Evolutionary conservation across 305 asterid genomes (phyloP).

Genomic region (Euphrasia arctica): DNA sequence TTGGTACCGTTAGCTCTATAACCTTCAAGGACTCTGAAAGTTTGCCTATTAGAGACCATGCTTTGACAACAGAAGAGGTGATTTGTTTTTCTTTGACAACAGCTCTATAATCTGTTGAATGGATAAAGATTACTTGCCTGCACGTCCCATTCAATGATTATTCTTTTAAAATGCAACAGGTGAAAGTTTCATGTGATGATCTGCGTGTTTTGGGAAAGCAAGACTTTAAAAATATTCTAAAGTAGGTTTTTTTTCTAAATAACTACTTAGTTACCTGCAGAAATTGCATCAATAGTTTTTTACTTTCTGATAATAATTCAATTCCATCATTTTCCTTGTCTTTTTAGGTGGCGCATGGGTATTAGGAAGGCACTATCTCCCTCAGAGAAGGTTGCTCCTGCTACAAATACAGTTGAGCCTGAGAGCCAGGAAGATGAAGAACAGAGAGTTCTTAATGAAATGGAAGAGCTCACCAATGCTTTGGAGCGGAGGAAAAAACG

Average conservation of each 20-base stretch:
- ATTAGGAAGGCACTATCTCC: slow-evolving; percentile 83
- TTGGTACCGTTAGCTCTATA: slow-evolving; percentile 82
- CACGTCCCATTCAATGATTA: not conserved
- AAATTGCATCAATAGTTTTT: not conserved
- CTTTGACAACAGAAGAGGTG: slow-evolving; percentile 88
- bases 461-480: slow-evolving; percentile 56
- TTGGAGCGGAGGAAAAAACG: slow-evolving; percentile 1
- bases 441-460: slow-evolving; percentile 47
- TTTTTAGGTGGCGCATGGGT: slow-evolving; percentile 75
- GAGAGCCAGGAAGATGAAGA: slow-evolving; percentile 15
- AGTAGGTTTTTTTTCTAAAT: slow-evolving; percentile 42
- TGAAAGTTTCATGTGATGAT: slow-evolving; percentile 84
- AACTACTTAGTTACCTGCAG: not conserved
- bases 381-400: slow-evolving; percentile 44
- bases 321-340: slow-evolving; percentile 16
- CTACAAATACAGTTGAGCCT: slow-evolving; percentile 35
- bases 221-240: slow-evolving; percentile 83
- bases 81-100: not conserved
- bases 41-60: slow-evolving; percentile 64
- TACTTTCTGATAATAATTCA: not conserved
- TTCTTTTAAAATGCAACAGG: slow-evolving; percentile 41
- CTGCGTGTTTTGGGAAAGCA: slow-evolving; percentile 89
- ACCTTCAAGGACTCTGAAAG: slow-evolving; percentile 65
- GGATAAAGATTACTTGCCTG: not conserved
- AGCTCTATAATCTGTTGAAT: not conserved